Percentiles rank a stretch among this genome's conserved stretches.
Evolutionary conservation across 2,329 filamentous ascomycete species (phyloP).

Genomic region (Paradendryphiella salina): DNA sequence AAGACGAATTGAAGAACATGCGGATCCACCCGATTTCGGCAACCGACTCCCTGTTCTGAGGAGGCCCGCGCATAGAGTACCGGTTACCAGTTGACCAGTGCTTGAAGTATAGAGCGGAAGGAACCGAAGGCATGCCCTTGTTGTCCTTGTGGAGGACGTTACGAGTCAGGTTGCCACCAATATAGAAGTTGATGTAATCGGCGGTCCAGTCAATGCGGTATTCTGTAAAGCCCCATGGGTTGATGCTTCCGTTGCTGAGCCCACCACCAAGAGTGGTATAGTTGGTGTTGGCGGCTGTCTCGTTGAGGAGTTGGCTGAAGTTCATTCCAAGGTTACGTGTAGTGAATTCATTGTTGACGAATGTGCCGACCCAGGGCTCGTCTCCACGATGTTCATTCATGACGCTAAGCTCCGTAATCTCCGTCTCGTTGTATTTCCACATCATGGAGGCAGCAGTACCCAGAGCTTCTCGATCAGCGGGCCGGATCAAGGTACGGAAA

Average conservation of each 20-base stretch:
- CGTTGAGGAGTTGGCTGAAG: constrained; percentile 44
- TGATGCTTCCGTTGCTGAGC: constrained; percentile 35
- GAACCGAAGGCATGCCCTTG: constrained; percentile 46
- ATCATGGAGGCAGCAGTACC: constrained; percentile 54
- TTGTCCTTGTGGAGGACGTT: constrained; percentile 42
- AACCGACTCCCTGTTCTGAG: constrained; percentile 39
- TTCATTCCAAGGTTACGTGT: constrained; percentile 46
- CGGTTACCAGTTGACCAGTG: constrained; percentile 55
- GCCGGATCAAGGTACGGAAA: constrained; percentile 51
- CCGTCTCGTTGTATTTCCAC: constrained; percentile 52
- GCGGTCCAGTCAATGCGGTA: constrained; percentile 55
- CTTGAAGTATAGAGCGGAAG: constrained; percentile 51
- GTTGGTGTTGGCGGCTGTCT: constrained; percentile 34
- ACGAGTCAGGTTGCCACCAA: constrained; percentile 46
- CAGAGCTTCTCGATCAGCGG: constrained; percentile 41
- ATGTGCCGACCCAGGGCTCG: constrained; percentile 47
- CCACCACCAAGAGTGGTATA: constrained; percentile 47
- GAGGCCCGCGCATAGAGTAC: constrained; percentile 53
- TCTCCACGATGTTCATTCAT: constrained; percentile 50
- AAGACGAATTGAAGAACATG: constrained; percentile 57
- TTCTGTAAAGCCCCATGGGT: constrained; percentile 53
- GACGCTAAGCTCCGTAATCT: constrained; percentile 50
- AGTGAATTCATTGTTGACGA: constrained; percentile 48
- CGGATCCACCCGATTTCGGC: constrained; percentile 54
- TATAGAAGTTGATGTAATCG: constrained; percentile 50